Evolutionary conservation across 176 grass and related monocot genomes (phyloP), one percentile per base, ranked within the genome.

Genomic region (Raddia guianensis): DNA sequence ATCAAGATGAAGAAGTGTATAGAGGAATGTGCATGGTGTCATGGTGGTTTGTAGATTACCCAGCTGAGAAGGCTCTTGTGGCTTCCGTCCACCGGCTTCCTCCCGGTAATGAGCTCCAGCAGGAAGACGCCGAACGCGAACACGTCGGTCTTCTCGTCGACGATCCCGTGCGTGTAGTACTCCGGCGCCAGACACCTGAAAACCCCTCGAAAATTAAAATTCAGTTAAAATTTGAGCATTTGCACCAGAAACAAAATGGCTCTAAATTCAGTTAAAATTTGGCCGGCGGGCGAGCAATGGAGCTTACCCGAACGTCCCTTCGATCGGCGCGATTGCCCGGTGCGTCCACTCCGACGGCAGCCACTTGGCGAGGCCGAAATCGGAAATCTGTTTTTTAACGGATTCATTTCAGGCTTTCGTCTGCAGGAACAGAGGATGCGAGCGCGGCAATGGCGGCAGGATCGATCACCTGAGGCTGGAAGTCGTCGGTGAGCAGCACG

Each of bases 91-190:
- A 98, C 95, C 7, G 95, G 95, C 72, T 93, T 98, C 73, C 90
- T 70, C 5, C 92, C 92, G 58, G 95, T 70, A 49, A 92, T 56
- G 85, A 98, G 64, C 95, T 98, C 95, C 11, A 98, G 87, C 43
- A 98, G 95, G 86, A 98, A 89, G 34, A 98, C 92, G 16, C 95
- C 92, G 66, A 98, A 98, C 3, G 95, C 92, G 79, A 98, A 94
- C 53, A 98, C 90, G 87, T 98, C 95, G 1, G 92, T 98, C 85
- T 98, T 94, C 86, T 98, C 92, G 82, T 98, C 92, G 3, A 98
- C 83, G 66, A 98, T 90, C 6, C 95, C 95, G 50, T 89, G 90
- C 73, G 88, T 98, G 90, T 94, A 98, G 87, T 98, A 98, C 83
- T 98, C 95, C 3, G 95, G 95, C 44, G 95, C 92, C 69, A 98